These are phyloP conservation scores for Neohortaea acidophila DNA, from an alignment of 495 filamentous ascomycete genomes.

Conservation along the genomic window DNA sequence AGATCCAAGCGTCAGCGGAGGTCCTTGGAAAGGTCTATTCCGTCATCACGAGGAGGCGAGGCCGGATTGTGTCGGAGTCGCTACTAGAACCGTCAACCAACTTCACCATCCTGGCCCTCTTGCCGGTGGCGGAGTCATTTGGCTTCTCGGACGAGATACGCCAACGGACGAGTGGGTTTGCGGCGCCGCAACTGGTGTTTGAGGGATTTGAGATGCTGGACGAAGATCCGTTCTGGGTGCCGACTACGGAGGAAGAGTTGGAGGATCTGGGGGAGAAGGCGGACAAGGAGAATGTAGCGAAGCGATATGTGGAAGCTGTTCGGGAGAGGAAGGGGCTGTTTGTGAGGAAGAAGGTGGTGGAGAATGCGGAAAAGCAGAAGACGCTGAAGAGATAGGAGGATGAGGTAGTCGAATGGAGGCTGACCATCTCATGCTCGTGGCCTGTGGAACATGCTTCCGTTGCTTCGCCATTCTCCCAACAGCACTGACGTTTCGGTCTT, in stretches of 20 bases:
- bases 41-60: slow-evolving; percentile 79
- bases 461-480: slow-evolving; percentile 45
- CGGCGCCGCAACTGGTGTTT: slow-evolving; percentile 85
- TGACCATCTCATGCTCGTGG: neutral
- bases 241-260: slow-evolving; percentile 87
- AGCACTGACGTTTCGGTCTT: slow-evolving; percentile 49
- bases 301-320: slow-evolving; percentile 85
- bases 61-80: slow-evolving; percentile 72
- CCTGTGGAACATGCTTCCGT: slow-evolving; percentile 1
- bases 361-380: slow-evolving; percentile 95
- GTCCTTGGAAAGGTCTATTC: slow-evolving; percentile 90
- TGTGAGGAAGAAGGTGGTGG: slow-evolving; percentile 64
- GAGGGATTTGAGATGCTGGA: slow-evolving; percentile 80
- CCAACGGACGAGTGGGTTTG: slow-evolving; percentile 79
- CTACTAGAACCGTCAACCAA: slow-evolving; percentile 94
- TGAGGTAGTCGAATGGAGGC: neutral
- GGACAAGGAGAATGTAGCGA: slow-evolving; percentile 88
- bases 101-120: slow-evolving; percentile 73
- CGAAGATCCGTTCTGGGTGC: slow-evolving; percentile 93
- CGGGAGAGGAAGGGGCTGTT: slow-evolving; percentile 71
- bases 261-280: slow-evolving; percentile 91
- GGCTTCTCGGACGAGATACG: slow-evolving; percentile 93
- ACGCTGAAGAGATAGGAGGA: slow-evolving; percentile 65
- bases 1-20: slow-evolving; percentile 94
- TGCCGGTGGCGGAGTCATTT: slow-evolving; percentile 89